A percentile compares a stretch with the other conserved stretches of the same genome.
phyloP scores from a whole-genome alignment of 179 eudicot species.

The Monotropa hypopitys region DNA sequence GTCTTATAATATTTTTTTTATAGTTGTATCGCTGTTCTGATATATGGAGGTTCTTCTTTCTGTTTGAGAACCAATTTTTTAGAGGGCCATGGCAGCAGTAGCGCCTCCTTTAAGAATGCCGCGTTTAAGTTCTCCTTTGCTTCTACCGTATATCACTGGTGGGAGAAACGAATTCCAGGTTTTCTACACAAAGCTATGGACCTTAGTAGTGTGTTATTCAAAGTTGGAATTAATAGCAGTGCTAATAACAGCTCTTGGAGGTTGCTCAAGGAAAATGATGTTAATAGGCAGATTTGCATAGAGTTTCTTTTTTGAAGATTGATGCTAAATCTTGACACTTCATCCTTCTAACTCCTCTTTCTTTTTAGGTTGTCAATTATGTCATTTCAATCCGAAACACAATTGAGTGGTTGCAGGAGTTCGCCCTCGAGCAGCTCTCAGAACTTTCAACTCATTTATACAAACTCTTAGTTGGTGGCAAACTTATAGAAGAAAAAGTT shows the following conservation, averaged over 20 bases:
- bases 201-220: not conserved
- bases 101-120: not conserved
- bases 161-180: not conserved
- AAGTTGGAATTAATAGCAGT: not conserved
- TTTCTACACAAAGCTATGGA: not conserved
- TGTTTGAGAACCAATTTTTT: not conserved
- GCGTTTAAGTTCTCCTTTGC: not conserved
- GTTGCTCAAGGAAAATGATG: not conserved
- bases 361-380: conserved; percentile 35
- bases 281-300: not conserved
- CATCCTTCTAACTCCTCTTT: not conserved
- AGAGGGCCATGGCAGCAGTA: not conserved
- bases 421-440: conserved; percentile 69
- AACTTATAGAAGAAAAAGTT: conserved; percentile 20
- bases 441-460: conserved; percentile 55
- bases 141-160: not conserved
- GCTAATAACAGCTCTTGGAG: not conserved
- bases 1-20: not conserved
- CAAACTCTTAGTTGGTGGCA: conserved; percentile 39
- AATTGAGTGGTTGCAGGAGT: conserved; percentile 55
- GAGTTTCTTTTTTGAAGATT: not conserved
- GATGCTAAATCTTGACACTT: not conserved
- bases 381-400: conserved; percentile 29
- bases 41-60: not conserved
- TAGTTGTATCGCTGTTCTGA: not conserved